These are phyloP conservation scores for Kwoniella europaea DNA, from an alignment of 768 basidiomycete genomes.

Conservation along the genomic window DNA sequence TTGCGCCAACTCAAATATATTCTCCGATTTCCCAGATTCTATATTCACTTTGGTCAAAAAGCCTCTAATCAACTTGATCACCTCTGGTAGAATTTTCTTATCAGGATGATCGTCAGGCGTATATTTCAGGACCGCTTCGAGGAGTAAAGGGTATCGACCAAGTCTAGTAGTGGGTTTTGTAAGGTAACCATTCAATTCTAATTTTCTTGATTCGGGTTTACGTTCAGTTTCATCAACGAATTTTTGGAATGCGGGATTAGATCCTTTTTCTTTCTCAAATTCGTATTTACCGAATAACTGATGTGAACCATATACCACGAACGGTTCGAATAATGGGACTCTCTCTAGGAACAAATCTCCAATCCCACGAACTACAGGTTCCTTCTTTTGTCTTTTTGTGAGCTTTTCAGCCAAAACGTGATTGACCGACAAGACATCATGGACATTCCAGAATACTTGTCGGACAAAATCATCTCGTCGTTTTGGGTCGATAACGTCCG, in stretches of 20 bases:
- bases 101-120: slow-evolving; percentile 90
- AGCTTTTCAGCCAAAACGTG: slow-evolving; percentile 88
- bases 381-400: slow-evolving; percentile 92
- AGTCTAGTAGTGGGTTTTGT: slow-evolving; percentile 98
- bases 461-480: slow-evolving; percentile 82
- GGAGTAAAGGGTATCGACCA: slow-evolving; percentile 90
- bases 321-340: slow-evolving; percentile 86
- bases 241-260: slow-evolving; percentile 86
- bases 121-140: slow-evolving; percentile 89
- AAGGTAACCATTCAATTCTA: slow-evolving; percentile 95
- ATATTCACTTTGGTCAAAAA: slow-evolving; percentile 87
- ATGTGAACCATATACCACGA: slow-evolving; percentile 93
- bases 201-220: slow-evolving; percentile 89
- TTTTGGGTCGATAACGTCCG: slow-evolving; percentile 70
- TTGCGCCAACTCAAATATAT: slow-evolving; percentile 92
- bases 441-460: slow-evolving; percentile 98
- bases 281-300: slow-evolving; percentile 98
- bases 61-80: slow-evolving; percentile 73
- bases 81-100: slow-evolving; percentile 75
- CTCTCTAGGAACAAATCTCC: slow-evolving; percentile 87
- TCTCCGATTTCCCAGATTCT: slow-evolving; percentile 94
- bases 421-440: slow-evolving; percentile 90
- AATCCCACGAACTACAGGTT: slow-evolving; percentile 87
- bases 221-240: slow-evolving; percentile 96
- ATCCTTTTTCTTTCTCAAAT: slow-evolving; percentile 96